A percentile compares a stretch with the other conserved stretches of the same genome.
Evolutionary conservation across 495 filamentous ascomycete genomes (phyloP).

Genomic region (Tuber magnatum): DNA sequence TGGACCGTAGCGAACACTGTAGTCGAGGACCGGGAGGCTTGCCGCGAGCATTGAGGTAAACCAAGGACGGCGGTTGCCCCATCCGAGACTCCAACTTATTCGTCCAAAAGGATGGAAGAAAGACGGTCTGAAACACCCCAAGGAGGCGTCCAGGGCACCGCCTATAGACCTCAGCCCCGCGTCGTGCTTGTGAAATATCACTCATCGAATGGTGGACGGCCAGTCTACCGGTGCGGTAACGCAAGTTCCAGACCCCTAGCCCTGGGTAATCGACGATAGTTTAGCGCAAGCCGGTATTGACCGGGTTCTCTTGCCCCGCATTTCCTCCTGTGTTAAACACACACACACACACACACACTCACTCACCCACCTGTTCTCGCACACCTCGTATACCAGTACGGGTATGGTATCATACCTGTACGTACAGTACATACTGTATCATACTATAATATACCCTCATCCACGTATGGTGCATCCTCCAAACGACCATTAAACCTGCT

Average conservation of each 20-base stretch:
- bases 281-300: not conserved
- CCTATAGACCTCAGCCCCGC: not conserved
- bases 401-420: not conserved
- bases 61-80: not conserved
- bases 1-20: not conserved
- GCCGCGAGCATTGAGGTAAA: not conserved
- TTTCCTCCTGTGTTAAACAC: not conserved
- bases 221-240: not conserved
- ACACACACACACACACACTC: not conserved
- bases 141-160: not conserved
- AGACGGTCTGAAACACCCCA: not conserved
- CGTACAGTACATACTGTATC: not conserved
- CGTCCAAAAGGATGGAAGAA: not conserved
- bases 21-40: not conserved
- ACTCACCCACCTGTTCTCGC: not conserved
- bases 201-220: not conserved
- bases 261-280: not conserved
- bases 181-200: not conserved
- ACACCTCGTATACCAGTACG: too few species aligned
- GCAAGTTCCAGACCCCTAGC: not conserved
- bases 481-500: not conserved
- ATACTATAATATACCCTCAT: not conserved
- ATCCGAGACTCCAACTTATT: too few species aligned
- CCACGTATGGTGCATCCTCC: not conserved
- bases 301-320: constrained; percentile 1